These are phyloP conservation scores for Suillus decipiens DNA, from an alignment of 768 basidiomycete species.

Conservation along the genomic window DNA sequence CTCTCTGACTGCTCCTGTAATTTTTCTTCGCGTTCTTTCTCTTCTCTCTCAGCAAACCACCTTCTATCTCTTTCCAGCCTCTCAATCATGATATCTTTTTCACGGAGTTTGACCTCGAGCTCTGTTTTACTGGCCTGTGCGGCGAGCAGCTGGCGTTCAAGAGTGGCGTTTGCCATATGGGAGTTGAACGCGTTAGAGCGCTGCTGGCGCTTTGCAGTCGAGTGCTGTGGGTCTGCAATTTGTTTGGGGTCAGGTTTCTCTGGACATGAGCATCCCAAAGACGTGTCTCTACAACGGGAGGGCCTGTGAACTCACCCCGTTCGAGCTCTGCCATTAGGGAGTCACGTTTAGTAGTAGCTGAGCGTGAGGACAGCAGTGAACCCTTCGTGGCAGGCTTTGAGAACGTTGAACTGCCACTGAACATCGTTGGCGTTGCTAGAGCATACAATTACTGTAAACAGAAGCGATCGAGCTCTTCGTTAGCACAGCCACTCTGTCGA, in stretches of 20 bases:
- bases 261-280: constrained; percentile 5
- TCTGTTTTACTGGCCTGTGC: constrained; percentile 63
- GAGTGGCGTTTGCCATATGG: constrained; percentile 57
- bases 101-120: constrained; percentile 66
- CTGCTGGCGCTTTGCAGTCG: constrained; percentile 67
- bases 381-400: constrained; percentile 2
- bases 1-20: constrained; percentile 52
- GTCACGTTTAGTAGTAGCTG: constrained; percentile 56
- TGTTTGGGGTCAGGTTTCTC: constrained; percentile 6
- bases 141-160: constrained; percentile 69
- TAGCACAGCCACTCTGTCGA: not conserved
- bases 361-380: constrained; percentile 18
- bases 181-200: constrained; percentile 63
- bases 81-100: constrained; percentile 63
- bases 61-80: constrained; percentile 69
- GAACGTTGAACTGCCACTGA: constrained; percentile 3
- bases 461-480: not conserved
- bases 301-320: constrained; percentile 43
- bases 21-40: constrained; percentile 67
- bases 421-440: not conserved
- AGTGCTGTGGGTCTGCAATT: constrained; percentile 59
- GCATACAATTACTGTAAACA: not conserved
- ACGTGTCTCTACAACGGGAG: not conserved
- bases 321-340: constrained; percentile 70
- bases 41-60: constrained; percentile 68